Conservation (phyloP, 495 filamentous ascomycete genomes). For the Podospora bellae-mahoneyi region DNA sequence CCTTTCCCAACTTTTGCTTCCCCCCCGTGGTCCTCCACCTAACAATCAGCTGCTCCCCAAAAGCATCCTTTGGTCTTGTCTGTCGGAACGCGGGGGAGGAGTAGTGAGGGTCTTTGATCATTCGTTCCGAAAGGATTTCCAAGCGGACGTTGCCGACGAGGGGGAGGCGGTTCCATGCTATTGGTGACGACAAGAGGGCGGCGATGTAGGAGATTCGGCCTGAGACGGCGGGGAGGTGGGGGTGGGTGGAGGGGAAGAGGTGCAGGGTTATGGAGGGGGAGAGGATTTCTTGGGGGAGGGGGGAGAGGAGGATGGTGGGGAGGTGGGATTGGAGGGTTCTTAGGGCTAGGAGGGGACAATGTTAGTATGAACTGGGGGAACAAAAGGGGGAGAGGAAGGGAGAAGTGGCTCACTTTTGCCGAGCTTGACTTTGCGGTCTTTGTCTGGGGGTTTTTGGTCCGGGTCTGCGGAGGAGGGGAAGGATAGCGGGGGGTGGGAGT, state of each 20-base stretch:
- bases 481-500: constrained; percentile 11
- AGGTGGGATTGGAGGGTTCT: constrained; percentile 81
- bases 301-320: constrained; percentile 78
- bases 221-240: constrained; percentile 85
- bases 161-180: constrained; percentile 91
- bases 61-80: constrained; percentile 36
- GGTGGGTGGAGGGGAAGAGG: constrained; percentile 95
- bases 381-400: background rate
- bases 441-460: constrained; percentile 48
- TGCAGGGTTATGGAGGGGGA: constrained; percentile 87
- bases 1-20: constrained; percentile 24
- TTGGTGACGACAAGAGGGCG: constrained; percentile 88
- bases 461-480: constrained; percentile 9
- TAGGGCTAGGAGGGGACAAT: constrained; percentile 56
- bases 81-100: background rate
- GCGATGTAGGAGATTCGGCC: constrained; percentile 88
- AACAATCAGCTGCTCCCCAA: constrained; percentile 77
- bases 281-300: constrained; percentile 80
- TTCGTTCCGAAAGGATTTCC: constrained; percentile 80
- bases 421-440: constrained; percentile 78
- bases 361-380: background rate
- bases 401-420: constrained; percentile 67
- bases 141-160: constrained; percentile 84
- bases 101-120: constrained; percentile 53
- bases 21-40: constrained; percentile 67